Evolutionary conservation across 78 protist genomes (phyloP).

Genomic region (slime mould (Dictyostelium discoideum)): DNA sequence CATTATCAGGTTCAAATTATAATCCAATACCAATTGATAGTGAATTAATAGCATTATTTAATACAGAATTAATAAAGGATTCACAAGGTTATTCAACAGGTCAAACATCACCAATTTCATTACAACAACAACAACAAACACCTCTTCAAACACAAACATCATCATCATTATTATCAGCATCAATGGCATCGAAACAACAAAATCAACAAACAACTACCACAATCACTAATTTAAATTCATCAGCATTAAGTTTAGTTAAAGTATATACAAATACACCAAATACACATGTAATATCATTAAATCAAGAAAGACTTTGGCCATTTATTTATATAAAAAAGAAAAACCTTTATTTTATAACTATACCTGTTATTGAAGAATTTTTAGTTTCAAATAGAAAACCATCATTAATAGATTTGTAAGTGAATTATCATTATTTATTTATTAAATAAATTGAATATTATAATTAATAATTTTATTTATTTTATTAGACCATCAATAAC

Average conservation of each 20-base stretch:
- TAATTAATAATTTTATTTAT: too few relatives aligned
- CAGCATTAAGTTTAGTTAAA: slow-evolving; percentile 2
- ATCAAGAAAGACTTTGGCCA: slow-evolving; percentile 67
- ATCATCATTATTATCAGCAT: slow-evolving; percentile 15
- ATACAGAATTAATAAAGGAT: slow-evolving; percentile 8
- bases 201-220: background rate
- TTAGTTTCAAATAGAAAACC: slow-evolving; percentile 31
- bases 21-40: slow-evolving; percentile 52
- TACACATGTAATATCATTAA: slow-evolving; percentile 68
- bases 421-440: background rate
- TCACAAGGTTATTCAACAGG: background rate
- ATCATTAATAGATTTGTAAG: slow-evolving; percentile 21
- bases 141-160: background rate
- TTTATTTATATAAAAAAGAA: slow-evolving; percentile 53
- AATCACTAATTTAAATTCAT: background rate
- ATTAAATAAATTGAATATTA: too few relatives aligned
- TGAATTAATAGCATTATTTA: slow-evolving; percentile 20
- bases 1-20: slow-evolving; percentile 57
- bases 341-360: slow-evolving; percentile 36
- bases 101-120: background rate
- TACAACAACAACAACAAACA: background rate
- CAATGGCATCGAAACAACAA: slow-evolving; percentile 7
- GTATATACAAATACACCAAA: slow-evolving; percentile 49
- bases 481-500: slow-evolving; percentile 48
- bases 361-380: slow-evolving; percentile 59